Evolutionary conservation across 179 eudicot genomes (phyloP), one percentile per base, ranked within the genome.

Genomic region (Vitellaria paradoxa): DNA sequence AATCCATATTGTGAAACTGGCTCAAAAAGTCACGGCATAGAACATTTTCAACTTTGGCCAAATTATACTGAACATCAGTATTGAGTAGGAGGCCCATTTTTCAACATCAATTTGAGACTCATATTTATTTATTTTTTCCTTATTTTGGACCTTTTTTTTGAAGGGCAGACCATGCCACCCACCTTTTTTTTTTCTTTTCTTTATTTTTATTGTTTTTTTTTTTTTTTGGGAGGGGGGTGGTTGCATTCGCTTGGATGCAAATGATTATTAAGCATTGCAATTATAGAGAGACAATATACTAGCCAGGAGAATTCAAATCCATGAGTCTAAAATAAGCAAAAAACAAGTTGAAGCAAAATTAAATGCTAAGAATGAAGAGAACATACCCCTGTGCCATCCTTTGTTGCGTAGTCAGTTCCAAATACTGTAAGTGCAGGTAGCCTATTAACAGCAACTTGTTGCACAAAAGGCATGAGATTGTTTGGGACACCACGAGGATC

Each of bases 391-490:
- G 99, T 96, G 53, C 99, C 99, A 88, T 96, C 99, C 64, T 82
- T 84, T 6, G 99, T 96, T 11, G 82, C 79, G 80, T 94, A 96
- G 79, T 96, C 97, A 78, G 87, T 85, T 79, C 99, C 99, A 82
- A 68, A 94, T 59, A 96, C 93, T 9, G 88, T 94, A 70, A 96
- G 81, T 18, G 87, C 89, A 80, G 97, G 87, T 63, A 91, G 87
- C 87, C 99, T 92, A 57, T 93, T 98, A 81, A 96, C 98, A 66
- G 98, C 98, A 60, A 96, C 97, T 91, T 96, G 99, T 80, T 94
- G 98, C 77, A 92, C 89, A 79, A 84, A 92, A 30, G 99, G 99
- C 99, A 96, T 96, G 15, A 96, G 99, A 83, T 96, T 96, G 86
- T 96, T 94, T 23, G 99, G 99, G 70, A 87, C 80, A 23, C 98